phyloP scores from a whole-genome alignment of 2,329 filamentous ascomycete species.

The Botrytis aclada region DNA sequence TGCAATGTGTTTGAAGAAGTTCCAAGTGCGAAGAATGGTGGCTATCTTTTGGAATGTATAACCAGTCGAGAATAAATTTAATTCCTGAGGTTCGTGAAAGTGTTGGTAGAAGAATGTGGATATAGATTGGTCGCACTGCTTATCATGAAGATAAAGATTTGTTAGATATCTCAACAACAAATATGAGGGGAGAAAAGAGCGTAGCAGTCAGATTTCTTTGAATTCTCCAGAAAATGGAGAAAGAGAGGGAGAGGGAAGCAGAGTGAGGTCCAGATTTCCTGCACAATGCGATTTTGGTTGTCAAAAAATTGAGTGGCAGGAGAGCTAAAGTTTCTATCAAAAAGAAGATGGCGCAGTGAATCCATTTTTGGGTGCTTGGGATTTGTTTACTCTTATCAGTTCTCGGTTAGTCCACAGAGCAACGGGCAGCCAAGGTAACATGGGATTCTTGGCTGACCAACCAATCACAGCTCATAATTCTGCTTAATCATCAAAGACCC shows the following conservation, averaged over 20 bases:
- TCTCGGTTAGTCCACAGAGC: slow-evolving; percentile 3
- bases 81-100: slow-evolving; percentile 6
- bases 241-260: background rate
- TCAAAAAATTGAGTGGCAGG: slow-evolving; percentile 17
- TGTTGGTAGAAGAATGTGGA: slow-evolving; percentile 15
- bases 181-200: background rate
- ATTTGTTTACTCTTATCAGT: slow-evolving; percentile 15
- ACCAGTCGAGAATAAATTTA: background rate
- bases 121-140: slow-evolving; percentile 15
- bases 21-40: slow-evolving; percentile 27
- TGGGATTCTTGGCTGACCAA: background rate
- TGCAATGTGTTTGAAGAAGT: slow-evolving; percentile 22
- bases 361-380: background rate
- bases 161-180: slow-evolving; percentile 14
- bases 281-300: slow-evolving; percentile 6
- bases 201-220: slow-evolving; percentile 13
- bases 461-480: background rate
- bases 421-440: slow-evolving; percentile 3
- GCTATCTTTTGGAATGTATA: slow-evolving; percentile 5
- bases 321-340: slow-evolving; percentile 15
- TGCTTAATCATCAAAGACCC: background rate
- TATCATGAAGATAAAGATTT: slow-evolving; percentile 16
- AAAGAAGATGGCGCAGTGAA: slow-evolving; percentile 19
- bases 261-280: slow-evolving; percentile 15
- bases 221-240: slow-evolving; percentile 6